Evolutionary conservation across 768 basidiomycete genomes (phyloP), one percentile per base, ranked within the genome.

Genomic region (Pleurotus eryngii): DNA sequence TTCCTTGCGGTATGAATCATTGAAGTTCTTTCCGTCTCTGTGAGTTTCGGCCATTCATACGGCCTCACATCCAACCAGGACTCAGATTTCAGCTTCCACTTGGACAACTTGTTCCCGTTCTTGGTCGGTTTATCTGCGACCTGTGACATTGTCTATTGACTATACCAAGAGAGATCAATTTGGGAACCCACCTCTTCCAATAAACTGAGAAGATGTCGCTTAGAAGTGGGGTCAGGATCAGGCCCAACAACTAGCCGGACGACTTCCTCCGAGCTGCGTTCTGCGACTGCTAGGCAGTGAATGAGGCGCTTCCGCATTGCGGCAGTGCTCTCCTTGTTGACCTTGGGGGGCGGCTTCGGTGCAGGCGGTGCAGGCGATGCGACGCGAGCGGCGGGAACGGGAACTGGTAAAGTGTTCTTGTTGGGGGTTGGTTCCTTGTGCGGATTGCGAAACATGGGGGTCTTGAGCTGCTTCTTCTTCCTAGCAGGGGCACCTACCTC

Each of bases 31-130:
- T 84, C 81, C 2, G 71, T 49, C 26, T 81, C 79, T 2, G 73
- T 72, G 24, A 87, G 72, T 26, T 72, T 73, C 0, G 76, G 72
- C 77, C 81, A 87, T 59, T 84, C 85, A 57, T 77, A 84, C 0
- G 89, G 89, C 5, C 86, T 83, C 22, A 90, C 84, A 63, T 90
- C 84, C 35, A 74, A 74, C 88, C 89, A 91, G 2, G 81, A 72
- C 17, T 69, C 64, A 20, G 76, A 70, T 60, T 83, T 87, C 58
- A 90, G 80, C 30, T 71, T 64, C 77, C 85, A 90, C 0, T 62
- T 50, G 1, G 75, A 67, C 6, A 75, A 70, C 18, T 73, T 72
- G 57, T 71, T 67, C 1, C 70, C 70, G 27, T 67, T 76, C 61
- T 67, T 76, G 27, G 68, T 58, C 0, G 70, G 61, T 37, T 71